phyloP scores from a whole-genome alignment of 192 early-diverging fungal genomes.

The Coemansia reversa region DNA sequence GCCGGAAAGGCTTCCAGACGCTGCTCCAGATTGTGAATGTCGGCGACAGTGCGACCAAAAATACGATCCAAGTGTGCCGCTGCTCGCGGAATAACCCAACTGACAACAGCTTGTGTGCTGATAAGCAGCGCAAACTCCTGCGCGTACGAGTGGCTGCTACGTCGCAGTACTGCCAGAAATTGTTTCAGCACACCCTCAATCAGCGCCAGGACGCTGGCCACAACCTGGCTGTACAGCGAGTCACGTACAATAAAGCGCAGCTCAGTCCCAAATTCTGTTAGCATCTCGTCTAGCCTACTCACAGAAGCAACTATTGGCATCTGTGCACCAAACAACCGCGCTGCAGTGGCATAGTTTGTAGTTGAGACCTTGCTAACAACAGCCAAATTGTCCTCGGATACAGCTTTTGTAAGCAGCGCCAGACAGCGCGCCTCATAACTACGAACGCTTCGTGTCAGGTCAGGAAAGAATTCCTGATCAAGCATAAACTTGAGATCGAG shows the following conservation, averaged over 20 bases:
- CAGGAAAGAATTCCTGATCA: slow-evolving; percentile 74
- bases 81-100: slow-evolving; percentile 51
- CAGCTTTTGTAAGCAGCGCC: slow-evolving; percentile 63
- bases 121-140: slow-evolving; percentile 51
- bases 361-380: slow-evolving; percentile 56
- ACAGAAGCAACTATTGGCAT: slow-evolving; percentile 47
- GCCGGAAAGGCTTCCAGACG: slow-evolving; percentile 53
- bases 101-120: slow-evolving; percentile 50
- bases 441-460: slow-evolving; percentile 68
- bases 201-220: slow-evolving; percentile 46
- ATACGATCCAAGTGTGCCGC: slow-evolving; percentile 46
- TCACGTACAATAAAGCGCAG: slow-evolving; percentile 54
- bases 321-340: slow-evolving; percentile 39
- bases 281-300: slow-evolving; percentile 46
- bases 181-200: slow-evolving; percentile 56
- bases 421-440: slow-evolving; percentile 65
- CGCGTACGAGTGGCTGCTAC: slow-evolving; percentile 17
- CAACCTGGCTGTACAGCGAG: slow-evolving; percentile 56
- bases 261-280: slow-evolving; percentile 54
- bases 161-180: slow-evolving; percentile 43
- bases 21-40: slow-evolving; percentile 55
- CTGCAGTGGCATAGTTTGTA: slow-evolving; percentile 16
- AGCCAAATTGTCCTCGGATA: slow-evolving; percentile 68
- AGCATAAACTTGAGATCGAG: slow-evolving; percentile 83
- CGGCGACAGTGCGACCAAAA: slow-evolving; percentile 51